phyloP scores from a whole-genome alignment of 306 rosid genomes.

The Crotalaria pallida region DNA sequence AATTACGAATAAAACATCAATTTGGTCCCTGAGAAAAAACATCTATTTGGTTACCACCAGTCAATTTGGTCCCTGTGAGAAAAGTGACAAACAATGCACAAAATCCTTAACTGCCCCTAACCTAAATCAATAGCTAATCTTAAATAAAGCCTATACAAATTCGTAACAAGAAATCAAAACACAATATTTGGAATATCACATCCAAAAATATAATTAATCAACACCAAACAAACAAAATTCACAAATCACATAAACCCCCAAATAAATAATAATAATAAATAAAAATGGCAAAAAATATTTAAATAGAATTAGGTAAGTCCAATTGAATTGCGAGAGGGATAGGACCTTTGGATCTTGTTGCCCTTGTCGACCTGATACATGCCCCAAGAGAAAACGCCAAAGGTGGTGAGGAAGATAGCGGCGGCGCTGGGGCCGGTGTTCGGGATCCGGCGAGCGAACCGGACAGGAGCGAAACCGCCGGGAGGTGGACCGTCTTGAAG shows the following conservation, averaged over 20 bases:
- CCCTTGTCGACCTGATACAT: slow-evolving; percentile 98
- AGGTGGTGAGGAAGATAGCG: slow-evolving; percentile 69
- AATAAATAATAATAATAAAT: too few relatives aligned
- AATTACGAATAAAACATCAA: too few relatives aligned
- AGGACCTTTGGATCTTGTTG: slow-evolving; percentile 86
- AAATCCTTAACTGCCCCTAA: too few relatives aligned
- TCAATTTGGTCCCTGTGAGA: too few relatives aligned
- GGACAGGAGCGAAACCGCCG: slow-evolving; percentile 89
- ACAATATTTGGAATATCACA: neutral
- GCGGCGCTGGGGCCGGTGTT: slow-evolving; percentile 88
- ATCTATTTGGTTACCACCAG: too few relatives aligned
- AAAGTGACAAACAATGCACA: too few relatives aligned
- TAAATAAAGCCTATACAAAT: neutral
- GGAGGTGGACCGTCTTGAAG: slow-evolving; percentile 99
- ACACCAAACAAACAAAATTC: too few relatives aligned
- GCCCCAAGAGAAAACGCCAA: slow-evolving; percentile 93
- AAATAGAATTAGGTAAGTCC: too few relatives aligned
- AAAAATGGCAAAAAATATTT: too few relatives aligned
- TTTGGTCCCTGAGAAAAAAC: too few relatives aligned
- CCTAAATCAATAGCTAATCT: too few relatives aligned
- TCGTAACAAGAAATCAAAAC: neutral
- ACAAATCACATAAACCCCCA: too few relatives aligned
- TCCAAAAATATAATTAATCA: neutral
- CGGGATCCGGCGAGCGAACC: slow-evolving; percentile 96
- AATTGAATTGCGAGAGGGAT: neutral